Evolutionary conservation across 805 yeast species (phyloP), one percentile per base, ranked within the genome.

Genomic region (Metschnikowia amazonensis): DNA sequence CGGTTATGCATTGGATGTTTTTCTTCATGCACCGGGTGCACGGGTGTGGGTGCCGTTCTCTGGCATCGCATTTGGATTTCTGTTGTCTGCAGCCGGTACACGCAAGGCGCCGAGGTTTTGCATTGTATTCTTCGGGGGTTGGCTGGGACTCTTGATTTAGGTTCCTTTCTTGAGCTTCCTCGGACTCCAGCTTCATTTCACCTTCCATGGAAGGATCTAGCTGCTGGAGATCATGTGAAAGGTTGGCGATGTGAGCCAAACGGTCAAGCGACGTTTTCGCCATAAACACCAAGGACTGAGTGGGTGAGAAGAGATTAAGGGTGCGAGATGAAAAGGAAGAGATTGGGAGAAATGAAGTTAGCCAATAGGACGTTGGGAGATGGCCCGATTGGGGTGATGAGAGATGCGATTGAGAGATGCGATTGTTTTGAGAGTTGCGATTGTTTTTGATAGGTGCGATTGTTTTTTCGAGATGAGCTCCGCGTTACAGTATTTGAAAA

Each of bases 31-130:
- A 94, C 49, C 96, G 72, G 0, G 92, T 72, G 58, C 99, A 94
- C 1, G 96, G 86, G 7, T 71, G 71, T 0, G 96, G 96, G 27
- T 81, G 78, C 42, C 71, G 74, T 47, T 80, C 89, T 52, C 75
- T 79, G 10, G 96, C 95, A 66, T 90, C 96, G 67, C 97, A 90
- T 57, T 82, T 80, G 29, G 89, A 84, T 66, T 94, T 94, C 63
- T 92, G 99, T 65, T 94, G 98, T 11, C 98, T 79, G 62, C 99
- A 94, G 58, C 92, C 96, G 1, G 88, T 89, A 70, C 99, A 94
- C 0, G 98, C 98, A 61, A 89, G 80, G 45, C 81, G 74, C 61
- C 82, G 84, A 32, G 63, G 55, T 42, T 56, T 65, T 44, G 20
- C 29, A 31, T 36, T 57, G 33, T n/a, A 36, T 37, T 38, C 52